Conservation (phyloP, 768 basidiomycete species). For the Kwoniella bestiolae region DNA sequence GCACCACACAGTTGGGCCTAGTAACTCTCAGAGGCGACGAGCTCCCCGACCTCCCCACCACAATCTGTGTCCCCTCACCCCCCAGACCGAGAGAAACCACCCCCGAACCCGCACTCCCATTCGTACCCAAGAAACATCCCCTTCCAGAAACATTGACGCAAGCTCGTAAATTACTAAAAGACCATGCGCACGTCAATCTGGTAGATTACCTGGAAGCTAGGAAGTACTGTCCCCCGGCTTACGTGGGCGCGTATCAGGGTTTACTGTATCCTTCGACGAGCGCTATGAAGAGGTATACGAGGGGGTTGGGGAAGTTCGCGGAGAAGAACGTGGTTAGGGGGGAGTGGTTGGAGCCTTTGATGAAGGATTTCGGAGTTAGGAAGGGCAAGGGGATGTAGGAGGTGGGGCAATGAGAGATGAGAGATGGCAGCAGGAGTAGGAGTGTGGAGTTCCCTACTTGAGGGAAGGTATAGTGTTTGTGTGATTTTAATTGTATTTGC, state of each 20-base stretch:
- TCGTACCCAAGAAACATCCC: slow-evolving; percentile 12
- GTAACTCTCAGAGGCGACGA: slow-evolving; percentile 22
- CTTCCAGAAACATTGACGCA: slow-evolving; percentile 36
- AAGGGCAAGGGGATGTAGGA: not conserved
- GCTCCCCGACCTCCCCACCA: slow-evolving; percentile 26
- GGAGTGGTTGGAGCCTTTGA: slow-evolving; percentile 47
- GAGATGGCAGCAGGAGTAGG: no score
- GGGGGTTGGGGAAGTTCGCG: slow-evolving; percentile 28
- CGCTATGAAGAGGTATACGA: slow-evolving; percentile 35
- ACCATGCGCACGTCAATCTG: slow-evolving; percentile 46
- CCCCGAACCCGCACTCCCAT: not conserved
- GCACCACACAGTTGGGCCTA: slow-evolving; percentile 35
- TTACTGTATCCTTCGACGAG: slow-evolving; percentile 28
- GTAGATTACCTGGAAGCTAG: slow-evolving; percentile 47
- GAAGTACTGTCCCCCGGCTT: slow-evolving; percentile 8
- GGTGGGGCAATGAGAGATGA: not conserved
- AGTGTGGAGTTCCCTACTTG: no score
- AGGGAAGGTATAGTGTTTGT: no score
- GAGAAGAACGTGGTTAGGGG: slow-evolving; percentile 32
- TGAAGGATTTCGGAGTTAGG: slow-evolving; percentile 40
- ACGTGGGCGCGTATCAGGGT: slow-evolving; percentile 24
- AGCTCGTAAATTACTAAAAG: slow-evolving; percentile 33
- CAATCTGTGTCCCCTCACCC: slow-evolving; percentile 1
- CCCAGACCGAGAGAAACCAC: slow-evolving; percentile 7
- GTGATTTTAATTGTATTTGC: no score